These are phyloP conservation scores for Ogataea philodendri DNA, from an alignment of 805 yeast species.

Conservation along the genomic window DNA sequence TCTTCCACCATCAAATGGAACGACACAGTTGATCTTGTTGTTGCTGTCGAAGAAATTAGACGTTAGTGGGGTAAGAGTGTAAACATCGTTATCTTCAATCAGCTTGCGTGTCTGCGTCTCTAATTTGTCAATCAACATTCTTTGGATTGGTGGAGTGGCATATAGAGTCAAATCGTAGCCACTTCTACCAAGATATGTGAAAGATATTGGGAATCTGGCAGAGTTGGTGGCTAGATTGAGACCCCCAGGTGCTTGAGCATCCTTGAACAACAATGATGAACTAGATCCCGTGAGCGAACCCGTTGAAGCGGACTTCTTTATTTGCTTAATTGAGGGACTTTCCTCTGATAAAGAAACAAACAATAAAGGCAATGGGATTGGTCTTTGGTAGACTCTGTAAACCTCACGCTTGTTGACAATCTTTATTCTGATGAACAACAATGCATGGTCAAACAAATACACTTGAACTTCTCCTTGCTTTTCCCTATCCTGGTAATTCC, in stretches of 20 bases:
- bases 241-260: conserved; percentile 17
- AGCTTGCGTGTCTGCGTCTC: conserved; percentile 75
- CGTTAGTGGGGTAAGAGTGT: conserved; percentile 71
- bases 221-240: conserved; percentile 26
- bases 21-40: conserved; percentile 84
- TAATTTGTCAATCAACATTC: conserved; percentile 75
- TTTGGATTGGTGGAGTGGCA: conserved; percentile 65
- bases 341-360: conserved; percentile 78
- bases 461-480: conserved; percentile 78
- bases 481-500: conserved; percentile 67
- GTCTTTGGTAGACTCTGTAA: conserved; percentile 85
- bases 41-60: conserved; percentile 71
- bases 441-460: conserved; percentile 83
- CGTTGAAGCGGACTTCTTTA: conserved; percentile 41
- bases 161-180: conserved; percentile 53
- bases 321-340: conserved; percentile 56
- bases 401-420: conserved; percentile 87
- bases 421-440: conserved; percentile 82
- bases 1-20: conserved; percentile 92
- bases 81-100: conserved; percentile 72
- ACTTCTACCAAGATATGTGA: conserved; percentile 51
- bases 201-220: conserved; percentile 47
- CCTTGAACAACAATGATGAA: conserved; percentile 28
- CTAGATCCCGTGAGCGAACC: conserved; percentile 31
- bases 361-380: conserved; percentile 76